These are phyloP conservation scores for Yarrowia sp. DNA, from an alignment of 805 yeast genomes.

Conservation along the genomic window DNA sequence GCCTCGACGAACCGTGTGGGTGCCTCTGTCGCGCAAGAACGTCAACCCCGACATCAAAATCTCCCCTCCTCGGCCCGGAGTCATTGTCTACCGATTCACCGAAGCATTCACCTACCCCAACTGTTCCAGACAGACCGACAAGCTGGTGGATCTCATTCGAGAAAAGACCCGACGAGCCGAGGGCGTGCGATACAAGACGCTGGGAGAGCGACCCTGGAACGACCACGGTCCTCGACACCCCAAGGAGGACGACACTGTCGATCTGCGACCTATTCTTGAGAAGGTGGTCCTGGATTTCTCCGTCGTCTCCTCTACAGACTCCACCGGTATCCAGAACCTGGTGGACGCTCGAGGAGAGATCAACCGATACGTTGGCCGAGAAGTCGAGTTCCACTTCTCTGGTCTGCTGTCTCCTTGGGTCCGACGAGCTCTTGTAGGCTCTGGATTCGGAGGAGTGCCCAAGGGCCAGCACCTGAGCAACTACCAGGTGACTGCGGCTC, in stretches of 20 bases:
- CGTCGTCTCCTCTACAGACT: conserved; percentile 74
- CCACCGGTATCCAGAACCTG: conserved; percentile 79
- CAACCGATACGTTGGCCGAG: conserved; percentile 75
- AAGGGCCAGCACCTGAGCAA: conserved; percentile 27
- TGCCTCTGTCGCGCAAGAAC: conserved; percentile 53
- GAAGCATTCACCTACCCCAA: conserved; percentile 87
- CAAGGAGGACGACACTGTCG: conserved; percentile 48
- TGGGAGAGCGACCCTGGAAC: conserved; percentile 85
- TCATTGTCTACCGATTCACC: conserved; percentile 79
- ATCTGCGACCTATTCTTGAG: conserved; percentile 70
- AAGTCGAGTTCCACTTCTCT: conserved; percentile 87
- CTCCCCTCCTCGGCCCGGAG: conserved; percentile 87
- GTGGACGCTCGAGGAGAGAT: conserved; percentile 77
- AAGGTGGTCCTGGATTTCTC: conserved; percentile 83
- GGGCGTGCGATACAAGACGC: conserved; percentile 48
- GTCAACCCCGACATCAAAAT: conserved; percentile 66
- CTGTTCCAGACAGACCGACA: conserved; percentile 73
- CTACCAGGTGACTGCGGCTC: conserved; percentile 25
- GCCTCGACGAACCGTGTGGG: conserved; percentile 45
- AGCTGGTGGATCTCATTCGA: conserved; percentile 70
- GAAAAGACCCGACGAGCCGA: conserved; percentile 66
- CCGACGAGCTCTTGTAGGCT: conserved; percentile 72
- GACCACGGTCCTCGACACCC: conserved; percentile 70
- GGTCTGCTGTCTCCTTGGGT: conserved; percentile 90
- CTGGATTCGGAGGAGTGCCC: conserved; percentile 71